A percentile compares a stretch with the other conserved stretches of the same genome.
Evolutionary conservation across 2,329 filamentous ascomycete species (phyloP).

Genomic region (Monosporascus sp.): DNA sequence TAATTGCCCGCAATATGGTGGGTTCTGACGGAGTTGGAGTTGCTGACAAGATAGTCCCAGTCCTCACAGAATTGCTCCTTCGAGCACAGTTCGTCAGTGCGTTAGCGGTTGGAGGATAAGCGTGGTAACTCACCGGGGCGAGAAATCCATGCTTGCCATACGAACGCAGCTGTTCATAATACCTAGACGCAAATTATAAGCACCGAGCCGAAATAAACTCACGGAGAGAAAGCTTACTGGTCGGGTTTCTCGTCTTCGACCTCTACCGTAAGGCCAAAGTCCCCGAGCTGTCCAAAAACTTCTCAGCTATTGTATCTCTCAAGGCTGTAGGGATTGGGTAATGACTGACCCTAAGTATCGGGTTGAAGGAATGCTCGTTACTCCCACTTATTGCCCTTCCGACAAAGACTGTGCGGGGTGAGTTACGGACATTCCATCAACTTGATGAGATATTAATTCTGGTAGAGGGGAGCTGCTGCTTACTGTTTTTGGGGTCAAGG

Average conservation of each 20-base stretch:
- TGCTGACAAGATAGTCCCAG: conserved; percentile 10
- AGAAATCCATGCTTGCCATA: conserved; percentile 6
- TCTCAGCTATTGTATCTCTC: neutral
- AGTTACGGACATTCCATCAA: too few species aligned
- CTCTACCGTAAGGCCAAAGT: conserved; percentile 7
- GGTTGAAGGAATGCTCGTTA: conserved; percentile 5
- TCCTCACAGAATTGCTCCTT: conserved; percentile 14
- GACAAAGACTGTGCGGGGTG: conserved; percentile 7
- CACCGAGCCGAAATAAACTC: neutral
- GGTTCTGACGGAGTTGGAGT: neutral
- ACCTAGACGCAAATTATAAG: neutral
- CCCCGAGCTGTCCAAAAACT: conserved; percentile 9
- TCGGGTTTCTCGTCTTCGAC: neutral
- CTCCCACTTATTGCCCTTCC: neutral
- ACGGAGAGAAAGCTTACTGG: neutral
- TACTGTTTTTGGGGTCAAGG: conserved; percentile 14
- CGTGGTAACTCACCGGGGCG: conserved; percentile 8
- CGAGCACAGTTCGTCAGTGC: neutral
- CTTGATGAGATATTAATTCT: neutral
- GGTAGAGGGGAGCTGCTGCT: neutral
- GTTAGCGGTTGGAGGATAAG: neutral
- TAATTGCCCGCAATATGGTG: conserved; percentile 12
- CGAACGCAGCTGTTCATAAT: conserved; percentile 9
- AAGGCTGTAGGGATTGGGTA: neutral
- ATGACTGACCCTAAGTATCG: conserved; percentile 10